Conservation (phyloP, 805 yeast species). For the Saturnispora bothae region DNA sequence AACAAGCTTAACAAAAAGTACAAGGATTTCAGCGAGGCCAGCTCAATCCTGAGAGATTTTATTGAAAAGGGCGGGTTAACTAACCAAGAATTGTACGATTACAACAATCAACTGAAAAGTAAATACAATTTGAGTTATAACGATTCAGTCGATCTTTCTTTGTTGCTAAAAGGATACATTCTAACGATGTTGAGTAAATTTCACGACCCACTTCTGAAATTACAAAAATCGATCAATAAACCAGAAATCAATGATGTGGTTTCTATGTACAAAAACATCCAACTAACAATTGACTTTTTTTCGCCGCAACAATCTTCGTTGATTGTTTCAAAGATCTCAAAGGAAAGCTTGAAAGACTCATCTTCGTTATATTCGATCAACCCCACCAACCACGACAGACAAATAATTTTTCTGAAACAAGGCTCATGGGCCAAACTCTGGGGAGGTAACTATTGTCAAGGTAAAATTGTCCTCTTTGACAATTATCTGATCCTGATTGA, state of each 20-base stretch:
- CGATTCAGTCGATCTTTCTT: constrained; percentile 5
- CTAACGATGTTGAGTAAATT: constrained; percentile 9
- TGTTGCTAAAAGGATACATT: constrained; percentile 7
- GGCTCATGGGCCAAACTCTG: constrained; percentile 9
- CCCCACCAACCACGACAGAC: constrained; percentile 5
- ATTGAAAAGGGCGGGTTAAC: constrained; percentile 4
- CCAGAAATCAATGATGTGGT: constrained; percentile 7
- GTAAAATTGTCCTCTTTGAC: constrained; percentile 7
- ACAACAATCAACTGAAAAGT: constrained; percentile 3
- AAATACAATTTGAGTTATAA: constrained; percentile 6
- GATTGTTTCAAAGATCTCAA: constrained; percentile 3
- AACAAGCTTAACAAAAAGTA: constrained; percentile 7
- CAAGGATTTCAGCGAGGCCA: constrained; percentile 7
- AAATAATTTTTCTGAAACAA: constrained; percentile 5
- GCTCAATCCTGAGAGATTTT: constrained; percentile 4
- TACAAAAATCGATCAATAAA: constrained; percentile 5
- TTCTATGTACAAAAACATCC: constrained; percentile 6
- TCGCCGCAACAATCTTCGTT: constrained; percentile 8
- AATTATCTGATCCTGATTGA: constrained; percentile 6
- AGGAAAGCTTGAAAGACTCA: background rate
- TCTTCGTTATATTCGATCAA: constrained; percentile 4
- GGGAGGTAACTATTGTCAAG: constrained; percentile 8
- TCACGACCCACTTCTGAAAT: constrained; percentile 8
- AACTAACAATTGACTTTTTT: constrained; percentile 7
- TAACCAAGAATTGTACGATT: background rate